Evolutionary conservation across 2,329 filamentous ascomycete genomes (phyloP), one percentile per base, ranked within the genome.

Genomic region (Sclerotinia trifoliorum): DNA sequence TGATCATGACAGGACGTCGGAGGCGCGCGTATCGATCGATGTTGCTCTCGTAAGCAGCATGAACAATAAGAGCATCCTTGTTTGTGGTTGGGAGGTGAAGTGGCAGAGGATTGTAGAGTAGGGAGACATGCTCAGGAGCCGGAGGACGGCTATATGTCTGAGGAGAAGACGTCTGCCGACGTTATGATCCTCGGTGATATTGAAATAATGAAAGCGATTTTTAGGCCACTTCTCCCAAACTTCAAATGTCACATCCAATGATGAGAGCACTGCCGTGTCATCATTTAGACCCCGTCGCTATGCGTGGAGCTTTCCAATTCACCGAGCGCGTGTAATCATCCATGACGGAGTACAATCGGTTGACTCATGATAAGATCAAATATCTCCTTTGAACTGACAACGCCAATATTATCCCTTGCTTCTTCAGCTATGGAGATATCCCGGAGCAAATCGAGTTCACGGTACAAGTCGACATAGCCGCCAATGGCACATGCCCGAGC

Each of bases 281-380:
- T 24, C 24, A 46, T 58, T 58, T 0, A 58, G 1, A 3, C 56
- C 56, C 39, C 2, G 24, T 29, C 29, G 17, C 56, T 60, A 1
- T 29, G 0, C 24, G 0, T 60, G 56, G 56, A 46, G 17, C 24
- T 1, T 32, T 0, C 0, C 0, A 1, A n/a, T 60, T 46, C 0
- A 60, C 0, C 0, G 24, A 60, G 4, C 17, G 42, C 17, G 56
- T 60, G 29, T 60, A 60, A 29, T 60, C 42, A 2, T 60, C 42
- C 56, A 60, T 0, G 5, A 2, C 0, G 8, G 39, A 17, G 1
- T 46, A 60, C 1, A 0, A 1, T 46, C 24, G 39, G 39, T 0
- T 60, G 39, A 17, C 56, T 32, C 17, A 0, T 3, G 0, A 46
- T 60, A 2, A 60, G 1, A 3, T 60, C 42, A 15, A 60, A 60